Evolutionary conservation across 2,329 filamentous ascomycete genomes (phyloP).

Genomic region (Claviceps sp.): DNA sequence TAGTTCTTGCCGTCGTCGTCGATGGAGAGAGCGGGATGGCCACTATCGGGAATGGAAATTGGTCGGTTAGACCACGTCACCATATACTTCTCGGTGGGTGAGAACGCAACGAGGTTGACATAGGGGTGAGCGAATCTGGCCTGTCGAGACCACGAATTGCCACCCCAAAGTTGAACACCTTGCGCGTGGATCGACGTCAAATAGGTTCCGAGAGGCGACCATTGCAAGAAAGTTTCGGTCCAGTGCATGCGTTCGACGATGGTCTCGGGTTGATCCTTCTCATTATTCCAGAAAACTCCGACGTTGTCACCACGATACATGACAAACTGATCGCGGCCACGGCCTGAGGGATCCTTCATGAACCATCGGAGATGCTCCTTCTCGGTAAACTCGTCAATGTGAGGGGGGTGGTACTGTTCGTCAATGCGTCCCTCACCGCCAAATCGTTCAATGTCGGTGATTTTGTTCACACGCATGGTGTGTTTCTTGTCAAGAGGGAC

Average conservation of each 20-base stretch:
- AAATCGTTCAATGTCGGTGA: conserved; percentile 94
- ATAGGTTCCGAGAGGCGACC: conserved; percentile 90
- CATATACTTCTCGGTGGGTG: conserved; percentile 80
- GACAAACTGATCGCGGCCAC: conserved; percentile 87
- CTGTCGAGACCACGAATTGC: conserved; percentile 75
- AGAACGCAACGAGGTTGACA: conserved; percentile 94
- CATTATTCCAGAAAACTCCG: conserved; percentile 96
- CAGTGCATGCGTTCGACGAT: conserved; percentile 89
- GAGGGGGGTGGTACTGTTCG: conserved; percentile 73
- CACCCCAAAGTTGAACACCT: conserved; percentile 95
- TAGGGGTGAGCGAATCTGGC: conserved; percentile 91
- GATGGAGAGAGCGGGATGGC: conserved; percentile 67
- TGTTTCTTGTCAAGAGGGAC: conserved; percentile 93
- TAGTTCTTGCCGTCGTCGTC: conserved; percentile 99
- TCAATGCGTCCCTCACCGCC: conserved; percentile 87
- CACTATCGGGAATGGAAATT: conserved; percentile 79
- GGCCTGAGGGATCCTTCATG: conserved; percentile 65
- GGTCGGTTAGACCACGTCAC: conserved; percentile 95
- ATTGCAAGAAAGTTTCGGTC: conserved; percentile 97
- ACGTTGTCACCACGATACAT: conserved; percentile 89
- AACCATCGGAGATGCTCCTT: conserved; percentile 93
- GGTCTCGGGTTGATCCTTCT: conserved; percentile 75
- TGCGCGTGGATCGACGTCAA: conserved; percentile 90
- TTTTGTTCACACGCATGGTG: conserved; percentile 89
- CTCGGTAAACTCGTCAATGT: conserved; percentile 74